These are phyloP conservation scores for Pittosporum tobira DNA, from an alignment of 129 eudicot genomes.

Conservation along the genomic window DNA sequence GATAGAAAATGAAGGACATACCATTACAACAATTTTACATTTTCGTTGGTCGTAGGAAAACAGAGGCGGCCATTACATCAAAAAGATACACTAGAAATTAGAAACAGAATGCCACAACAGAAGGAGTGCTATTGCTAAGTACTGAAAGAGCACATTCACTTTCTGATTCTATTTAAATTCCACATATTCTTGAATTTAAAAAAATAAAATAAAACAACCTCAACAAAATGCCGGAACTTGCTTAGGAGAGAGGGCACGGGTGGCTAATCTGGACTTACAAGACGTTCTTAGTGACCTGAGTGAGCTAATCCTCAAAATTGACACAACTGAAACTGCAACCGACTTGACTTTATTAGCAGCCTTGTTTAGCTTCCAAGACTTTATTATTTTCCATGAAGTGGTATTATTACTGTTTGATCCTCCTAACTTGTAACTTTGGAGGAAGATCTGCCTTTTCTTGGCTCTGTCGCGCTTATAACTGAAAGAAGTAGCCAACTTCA, in stretches of 20 bases:
- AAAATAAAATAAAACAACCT: slow-evolving; percentile 1
- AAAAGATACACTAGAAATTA: background rate
- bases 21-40: too few species aligned
- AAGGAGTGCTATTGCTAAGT: too few species aligned
- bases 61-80: background rate
- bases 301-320: slow-evolving; percentile 36
- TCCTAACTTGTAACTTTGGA: slow-evolving; percentile 34
- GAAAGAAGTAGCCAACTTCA: background rate
- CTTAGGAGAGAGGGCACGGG: slow-evolving; percentile 29
- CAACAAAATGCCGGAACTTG: slow-evolving; percentile 25
- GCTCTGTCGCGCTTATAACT: slow-evolving; percentile 19
- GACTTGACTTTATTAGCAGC: slow-evolving; percentile 39
- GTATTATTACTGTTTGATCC: slow-evolving; percentile 12
- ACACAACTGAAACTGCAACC: slow-evolving; percentile 37
- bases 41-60: background rate
- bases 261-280: slow-evolving; percentile 37
- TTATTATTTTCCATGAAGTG: slow-evolving; percentile 14
- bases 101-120: background rate
- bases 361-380: slow-evolving; percentile 32
- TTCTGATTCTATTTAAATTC: too few species aligned
- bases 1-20: too few species aligned
- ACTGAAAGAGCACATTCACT: too few species aligned
- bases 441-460: slow-evolving; percentile 10
- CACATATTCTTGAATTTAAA: too few species aligned
- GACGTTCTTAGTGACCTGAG: too few species aligned